phyloP scores from a whole-genome alignment of 495 filamentous ascomycete species.

The Coniosporium apollinis region DNA sequence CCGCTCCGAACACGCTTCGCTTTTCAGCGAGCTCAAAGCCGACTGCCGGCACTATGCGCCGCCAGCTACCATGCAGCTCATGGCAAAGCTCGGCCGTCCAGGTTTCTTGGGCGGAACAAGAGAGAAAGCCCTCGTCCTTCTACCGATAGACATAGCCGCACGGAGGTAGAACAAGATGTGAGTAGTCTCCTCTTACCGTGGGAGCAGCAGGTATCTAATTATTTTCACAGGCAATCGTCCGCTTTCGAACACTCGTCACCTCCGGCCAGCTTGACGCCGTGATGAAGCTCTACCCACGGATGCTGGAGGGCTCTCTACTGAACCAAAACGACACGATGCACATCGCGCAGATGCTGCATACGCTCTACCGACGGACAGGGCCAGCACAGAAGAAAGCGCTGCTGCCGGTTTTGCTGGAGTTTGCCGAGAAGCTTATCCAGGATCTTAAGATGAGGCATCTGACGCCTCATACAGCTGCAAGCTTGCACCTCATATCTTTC shows the following conservation, averaged over 20 bases:
- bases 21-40: too few species aligned
- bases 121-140: too few species aligned
- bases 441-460: conserved; percentile 19
- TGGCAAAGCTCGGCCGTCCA: too few species aligned
- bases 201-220: too few species aligned
- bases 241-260: background rate
- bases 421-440: conserved; percentile 18
- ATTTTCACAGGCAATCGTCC: background rate
- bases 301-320: background rate
- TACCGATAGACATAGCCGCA: too few species aligned
- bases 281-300: conserved; percentile 1
- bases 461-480: conserved; percentile 23
- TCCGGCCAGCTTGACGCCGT: background rate
- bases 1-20: too few species aligned
- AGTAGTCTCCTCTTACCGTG: too few species aligned
- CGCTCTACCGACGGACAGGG: conserved; percentile 3
- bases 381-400: background rate
- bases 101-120: too few species aligned
- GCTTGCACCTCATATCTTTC: conserved; percentile 28
- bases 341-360: conserved; percentile 8
- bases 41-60: too few species aligned
- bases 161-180: too few species aligned
- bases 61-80: too few species aligned
- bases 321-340: background rate
- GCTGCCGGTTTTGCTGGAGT: conserved; percentile 10